phyloP scores from a whole-genome alignment of 306 rosid species.

The Amphicarpaea edgeworthii region DNA sequence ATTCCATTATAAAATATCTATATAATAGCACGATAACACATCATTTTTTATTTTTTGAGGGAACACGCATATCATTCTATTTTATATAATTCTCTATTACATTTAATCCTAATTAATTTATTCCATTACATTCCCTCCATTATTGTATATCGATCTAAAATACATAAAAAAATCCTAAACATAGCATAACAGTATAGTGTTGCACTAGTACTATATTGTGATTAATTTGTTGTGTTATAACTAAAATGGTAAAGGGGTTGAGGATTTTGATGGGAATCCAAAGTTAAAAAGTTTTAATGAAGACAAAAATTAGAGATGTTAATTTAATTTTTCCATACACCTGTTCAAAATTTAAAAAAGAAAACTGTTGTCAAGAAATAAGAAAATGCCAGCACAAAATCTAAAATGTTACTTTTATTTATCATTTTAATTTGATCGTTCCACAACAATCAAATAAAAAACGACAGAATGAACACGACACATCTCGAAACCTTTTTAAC shows the following conservation, averaged over 20 bases:
- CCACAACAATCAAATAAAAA: slow-evolving; percentile 4
- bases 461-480: slow-evolving; percentile 37
- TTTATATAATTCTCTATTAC: not conserved
- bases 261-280: slow-evolving; percentile 23
- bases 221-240: not conserved
- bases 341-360: not conserved
- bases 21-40: too few species aligned
- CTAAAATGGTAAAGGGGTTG: not conserved
- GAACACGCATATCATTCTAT: not conserved
- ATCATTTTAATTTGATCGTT: slow-evolving; percentile 1
- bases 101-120: not conserved
- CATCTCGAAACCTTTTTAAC: slow-evolving; percentile 6
- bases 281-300: not conserved
- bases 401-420: not conserved
- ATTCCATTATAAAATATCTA: not conserved
- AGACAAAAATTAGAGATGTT: not conserved
- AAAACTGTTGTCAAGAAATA: not conserved
- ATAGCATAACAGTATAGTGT: not conserved
- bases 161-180: not conserved
- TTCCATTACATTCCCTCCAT: not conserved
- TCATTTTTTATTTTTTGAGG: too few species aligned
- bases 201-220: not conserved
- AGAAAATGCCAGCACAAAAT: slow-evolving; percentile 15
- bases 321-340: not conserved
- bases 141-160: not conserved